Evolutionary conservation across 345 rosid genomes (phyloP).

Genomic region (Linum trigynum): DNA sequence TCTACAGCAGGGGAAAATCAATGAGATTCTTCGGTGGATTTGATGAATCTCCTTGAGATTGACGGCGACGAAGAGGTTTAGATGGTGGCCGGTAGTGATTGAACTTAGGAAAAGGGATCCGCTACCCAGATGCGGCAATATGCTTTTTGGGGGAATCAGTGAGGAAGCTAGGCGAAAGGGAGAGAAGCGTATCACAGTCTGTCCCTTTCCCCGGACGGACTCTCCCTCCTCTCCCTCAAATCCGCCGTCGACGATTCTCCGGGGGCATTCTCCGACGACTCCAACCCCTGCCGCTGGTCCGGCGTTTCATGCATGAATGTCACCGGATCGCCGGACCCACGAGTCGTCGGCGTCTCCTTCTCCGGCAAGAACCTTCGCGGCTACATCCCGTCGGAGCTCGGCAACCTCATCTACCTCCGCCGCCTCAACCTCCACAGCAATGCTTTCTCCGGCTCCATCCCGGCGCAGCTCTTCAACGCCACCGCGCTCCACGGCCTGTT

Average conservation of each 20-base stretch:
- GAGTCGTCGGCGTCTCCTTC: conserved; percentile 70
- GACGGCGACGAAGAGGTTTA: too few relatives aligned
- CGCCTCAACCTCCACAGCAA: conserved; percentile 79
- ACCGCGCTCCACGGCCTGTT: conserved; percentile 79
- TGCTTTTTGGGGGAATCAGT: too few relatives aligned
- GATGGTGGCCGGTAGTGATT: too few relatives aligned
- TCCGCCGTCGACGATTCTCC: conserved; percentile 59
- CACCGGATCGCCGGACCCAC: conserved; percentile 41
- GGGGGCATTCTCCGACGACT: conserved; percentile 53
- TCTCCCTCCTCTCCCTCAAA: conserved; percentile 76
- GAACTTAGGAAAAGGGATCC: too few relatives aligned
- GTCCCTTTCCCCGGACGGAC: conserved; percentile 84
- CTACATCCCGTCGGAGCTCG: conserved; percentile 90
- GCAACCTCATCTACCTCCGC: conserved; percentile 62
- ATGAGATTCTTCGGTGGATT: too few relatives aligned
- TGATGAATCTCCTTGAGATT: too few relatives aligned
- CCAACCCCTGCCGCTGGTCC: conserved; percentile 79
- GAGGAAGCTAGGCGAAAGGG: too few relatives aligned
- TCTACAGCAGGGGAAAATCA: too few relatives aligned
- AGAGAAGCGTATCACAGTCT: too few relatives aligned
- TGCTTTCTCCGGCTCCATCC: conserved; percentile 62
- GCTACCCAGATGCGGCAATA: too few relatives aligned
- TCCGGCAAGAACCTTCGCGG: conserved; percentile 69
- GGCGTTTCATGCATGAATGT: conserved; percentile 80
- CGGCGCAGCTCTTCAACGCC: conserved; percentile 73